Conservation (phyloP, 2,329 filamentous ascomycete genomes). For the Sporothrix variecibatus region DNA sequence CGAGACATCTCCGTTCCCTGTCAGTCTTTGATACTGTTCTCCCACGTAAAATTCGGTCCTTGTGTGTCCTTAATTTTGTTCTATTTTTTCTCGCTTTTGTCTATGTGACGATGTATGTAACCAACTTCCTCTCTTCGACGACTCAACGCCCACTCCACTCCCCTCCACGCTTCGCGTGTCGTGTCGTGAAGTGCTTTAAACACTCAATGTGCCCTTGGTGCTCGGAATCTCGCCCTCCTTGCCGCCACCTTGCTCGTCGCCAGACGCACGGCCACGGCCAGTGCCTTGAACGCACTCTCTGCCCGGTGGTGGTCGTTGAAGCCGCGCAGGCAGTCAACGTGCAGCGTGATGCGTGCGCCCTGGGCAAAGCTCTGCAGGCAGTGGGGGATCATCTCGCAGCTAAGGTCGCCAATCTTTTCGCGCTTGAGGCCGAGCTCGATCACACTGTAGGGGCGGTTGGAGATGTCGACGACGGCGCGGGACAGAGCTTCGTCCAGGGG, state of each 20-base stretch:
- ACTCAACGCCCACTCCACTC: conserved; percentile 55
- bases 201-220: conserved; percentile 87
- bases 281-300: conserved; percentile 95
- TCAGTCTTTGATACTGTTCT: too few species aligned
- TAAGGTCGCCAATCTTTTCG: conserved; percentile 91
- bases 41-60: not conserved
- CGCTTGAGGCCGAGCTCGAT: conserved; percentile 81
- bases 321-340: conserved; percentile 88
- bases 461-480: conserved; percentile 90
- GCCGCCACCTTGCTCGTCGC: conserved; percentile 74
- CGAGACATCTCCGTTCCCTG: not conserved
- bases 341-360: conserved; percentile 85
- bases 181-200: conserved; percentile 40
- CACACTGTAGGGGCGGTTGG: conserved; percentile 84
- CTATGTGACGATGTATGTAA: not conserved
- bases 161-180: not conserved
- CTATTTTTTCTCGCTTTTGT: conserved; percentile 18
- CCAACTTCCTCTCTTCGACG: conserved; percentile 37
- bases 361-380: conserved; percentile 93
- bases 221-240: conserved; percentile 92
- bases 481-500: conserved; percentile 95
- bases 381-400: conserved; percentile 96
- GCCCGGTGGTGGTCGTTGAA: conserved; percentile 95
- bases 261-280: conserved; percentile 80
- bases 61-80: conserved; percentile 24